Evolutionary conservation across 2,329 filamentous ascomycete genomes (phyloP).

Genomic region (Xylaria sp.): DNA sequence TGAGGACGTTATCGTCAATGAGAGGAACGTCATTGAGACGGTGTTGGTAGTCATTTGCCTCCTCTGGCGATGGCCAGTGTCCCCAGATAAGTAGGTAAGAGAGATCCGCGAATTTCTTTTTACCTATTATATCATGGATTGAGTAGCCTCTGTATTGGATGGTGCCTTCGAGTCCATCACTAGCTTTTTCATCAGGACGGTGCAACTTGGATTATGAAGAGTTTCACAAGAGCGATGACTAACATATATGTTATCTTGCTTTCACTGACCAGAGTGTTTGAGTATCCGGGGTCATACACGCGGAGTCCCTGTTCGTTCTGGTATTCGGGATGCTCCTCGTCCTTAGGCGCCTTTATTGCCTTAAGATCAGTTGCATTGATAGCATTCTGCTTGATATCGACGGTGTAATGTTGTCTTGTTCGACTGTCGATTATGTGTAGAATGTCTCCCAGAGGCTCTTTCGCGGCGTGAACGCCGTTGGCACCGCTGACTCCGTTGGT

Average conservation of each 20-base stretch:
- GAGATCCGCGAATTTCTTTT: conserved; percentile 27
- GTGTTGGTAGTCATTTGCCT: conserved; percentile 20
- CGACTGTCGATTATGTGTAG: conserved; percentile 29
- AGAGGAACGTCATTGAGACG: conserved; percentile 27
- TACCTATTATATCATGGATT: conserved; percentile 28
- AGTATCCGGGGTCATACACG: conserved; percentile 29
- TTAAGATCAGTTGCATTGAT: conserved; percentile 29
- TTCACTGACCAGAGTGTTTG: conserved; percentile 30
- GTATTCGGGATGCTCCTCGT: conserved; percentile 26
- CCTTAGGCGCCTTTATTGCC: conserved; percentile 27
- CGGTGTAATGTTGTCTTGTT: conserved; percentile 23
- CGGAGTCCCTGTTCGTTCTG: conserved; percentile 30
- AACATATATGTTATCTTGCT: conserved; percentile 32
- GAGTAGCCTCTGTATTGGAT: conserved; percentile 29
- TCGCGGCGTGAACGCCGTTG: conserved; percentile 12
- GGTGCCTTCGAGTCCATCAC: conserved; percentile 22
- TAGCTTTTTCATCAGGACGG: conserved; percentile 1
- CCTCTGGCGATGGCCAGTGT: conserved; percentile 20
- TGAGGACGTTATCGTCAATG: conserved; percentile 21
- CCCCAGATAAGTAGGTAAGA: conserved; percentile 31
- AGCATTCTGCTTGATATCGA: conserved; percentile 24
- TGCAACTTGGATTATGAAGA: no score
- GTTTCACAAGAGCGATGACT: neutral
- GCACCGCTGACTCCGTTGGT: neutral
- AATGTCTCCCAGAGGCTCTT: conserved; percentile 16